These are phyloP conservation scores for Penicillium canescens DNA, from an alignment of 495 filamentous ascomycete genomes.

Conservation along the genomic window DNA sequence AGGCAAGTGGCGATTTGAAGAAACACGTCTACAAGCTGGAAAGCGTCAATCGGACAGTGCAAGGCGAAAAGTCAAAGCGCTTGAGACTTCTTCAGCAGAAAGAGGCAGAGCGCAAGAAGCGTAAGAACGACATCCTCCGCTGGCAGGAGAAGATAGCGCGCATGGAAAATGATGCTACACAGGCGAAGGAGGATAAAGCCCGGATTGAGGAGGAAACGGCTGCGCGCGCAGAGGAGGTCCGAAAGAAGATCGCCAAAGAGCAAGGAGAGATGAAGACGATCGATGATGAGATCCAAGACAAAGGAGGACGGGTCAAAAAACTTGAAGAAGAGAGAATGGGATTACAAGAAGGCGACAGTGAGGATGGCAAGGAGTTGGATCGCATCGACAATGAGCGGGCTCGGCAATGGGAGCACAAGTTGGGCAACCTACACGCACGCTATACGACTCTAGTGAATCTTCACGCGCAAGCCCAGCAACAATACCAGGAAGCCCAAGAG, in stretches of 20 bases:
- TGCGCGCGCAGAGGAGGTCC: slow-evolving; percentile 49
- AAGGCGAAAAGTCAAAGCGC: slow-evolving; percentile 75
- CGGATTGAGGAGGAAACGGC: slow-evolving; percentile 45
- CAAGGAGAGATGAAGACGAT: slow-evolving; percentile 53
- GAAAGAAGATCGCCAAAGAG: slow-evolving; percentile 53
- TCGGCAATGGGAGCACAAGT: slow-evolving; percentile 53
- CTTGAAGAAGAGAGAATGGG: slow-evolving; percentile 60
- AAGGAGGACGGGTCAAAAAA: slow-evolving; percentile 60
- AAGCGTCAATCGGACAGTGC: slow-evolving; percentile 78
- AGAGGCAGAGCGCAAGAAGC: slow-evolving; percentile 59
- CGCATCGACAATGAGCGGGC: slow-evolving; percentile 59
- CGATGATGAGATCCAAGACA: slow-evolving; percentile 64
- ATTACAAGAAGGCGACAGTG: slow-evolving; percentile 46
- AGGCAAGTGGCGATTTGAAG: slow-evolving; percentile 76
- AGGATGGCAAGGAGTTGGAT: slow-evolving; percentile 49
- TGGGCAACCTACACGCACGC: slow-evolving; percentile 48
- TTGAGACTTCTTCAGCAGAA: slow-evolving; percentile 67
- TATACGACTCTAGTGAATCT: slow-evolving; percentile 51
- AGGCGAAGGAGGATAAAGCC: slow-evolving; percentile 47
- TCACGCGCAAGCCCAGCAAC: slow-evolving; percentile 49
- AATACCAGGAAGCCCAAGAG: slow-evolving; percentile 55
- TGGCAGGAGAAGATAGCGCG: slow-evolving; percentile 57
- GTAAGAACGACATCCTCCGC: slow-evolving; percentile 58
- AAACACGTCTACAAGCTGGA: slow-evolving; percentile 80
- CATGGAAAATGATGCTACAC: slow-evolving; percentile 48